Percentiles rank a stretch among this genome's conserved stretches.
Conservation (phyloP, 495 filamentous ascomycete genomes). For the Xylaria flabelliformis region DNA sequence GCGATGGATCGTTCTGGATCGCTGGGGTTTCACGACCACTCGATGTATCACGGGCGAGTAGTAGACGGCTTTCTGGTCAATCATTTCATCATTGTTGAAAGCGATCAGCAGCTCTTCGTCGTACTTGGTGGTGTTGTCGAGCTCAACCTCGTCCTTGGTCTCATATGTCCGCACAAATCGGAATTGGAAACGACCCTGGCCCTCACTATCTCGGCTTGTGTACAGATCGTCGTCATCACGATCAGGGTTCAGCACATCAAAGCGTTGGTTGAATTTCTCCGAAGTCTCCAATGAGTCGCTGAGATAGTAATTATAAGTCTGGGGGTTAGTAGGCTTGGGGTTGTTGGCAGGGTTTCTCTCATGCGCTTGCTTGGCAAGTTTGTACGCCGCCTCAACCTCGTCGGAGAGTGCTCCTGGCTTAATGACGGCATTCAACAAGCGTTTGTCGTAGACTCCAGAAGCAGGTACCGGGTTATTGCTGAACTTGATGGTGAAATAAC, state of each 20-base stretch:
- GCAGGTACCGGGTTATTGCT: slow-evolving; percentile 74
- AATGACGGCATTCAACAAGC: slow-evolving; percentile 81
- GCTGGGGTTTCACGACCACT: slow-evolving; percentile 59
- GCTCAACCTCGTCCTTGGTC: slow-evolving; percentile 70
- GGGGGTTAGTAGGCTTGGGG: slow-evolving; percentile 66
- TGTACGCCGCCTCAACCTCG: slow-evolving; percentile 56
- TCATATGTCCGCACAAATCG: slow-evolving; percentile 84
- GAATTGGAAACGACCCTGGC: slow-evolving; percentile 69
- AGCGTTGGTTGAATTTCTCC: slow-evolving; percentile 71
- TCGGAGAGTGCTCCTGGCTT: slow-evolving; percentile 64
- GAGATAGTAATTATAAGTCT: slow-evolving; percentile 84
- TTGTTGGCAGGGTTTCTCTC: slow-evolving; percentile 66
- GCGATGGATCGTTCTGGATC: slow-evolving; percentile 61
- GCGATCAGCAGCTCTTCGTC: slow-evolving; percentile 61
- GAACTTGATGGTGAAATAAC: slow-evolving; percentile 90
- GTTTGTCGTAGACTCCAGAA: slow-evolving; percentile 69
- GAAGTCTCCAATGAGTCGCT: slow-evolving; percentile 62
- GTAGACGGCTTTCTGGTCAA: slow-evolving; percentile 72
- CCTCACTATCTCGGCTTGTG: slow-evolving; percentile 55
- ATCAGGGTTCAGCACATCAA: slow-evolving; percentile 72
- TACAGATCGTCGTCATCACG: slow-evolving; percentile 72
- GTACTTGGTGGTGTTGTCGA: slow-evolving; percentile 68
- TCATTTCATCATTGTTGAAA: slow-evolving; percentile 53
- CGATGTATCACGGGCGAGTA: slow-evolving; percentile 88
- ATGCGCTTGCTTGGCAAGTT: slow-evolving; percentile 63